phyloP scores from a whole-genome alignment of 169 alveolate genomes.

The Eimeria tenella region DNA sequence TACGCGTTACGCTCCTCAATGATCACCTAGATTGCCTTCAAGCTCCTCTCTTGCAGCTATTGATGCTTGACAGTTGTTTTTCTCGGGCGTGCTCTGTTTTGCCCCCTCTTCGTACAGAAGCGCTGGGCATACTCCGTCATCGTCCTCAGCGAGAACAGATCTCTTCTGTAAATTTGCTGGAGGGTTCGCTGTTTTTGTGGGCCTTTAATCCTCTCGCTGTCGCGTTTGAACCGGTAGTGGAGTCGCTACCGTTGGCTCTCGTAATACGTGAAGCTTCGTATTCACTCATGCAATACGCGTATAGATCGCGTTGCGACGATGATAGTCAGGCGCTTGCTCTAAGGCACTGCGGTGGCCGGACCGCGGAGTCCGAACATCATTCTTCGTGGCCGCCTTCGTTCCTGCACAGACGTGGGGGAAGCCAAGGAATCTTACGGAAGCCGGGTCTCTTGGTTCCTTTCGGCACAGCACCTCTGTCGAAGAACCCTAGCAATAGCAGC shows the following conservation, averaged over 20 bases:
- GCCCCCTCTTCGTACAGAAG: constrained; percentile 20
- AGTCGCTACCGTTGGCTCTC: constrained; percentile 24
- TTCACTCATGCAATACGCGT: constrained; percentile 30
- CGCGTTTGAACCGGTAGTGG: constrained; percentile 77
- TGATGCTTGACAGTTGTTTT: constrained; percentile 14
- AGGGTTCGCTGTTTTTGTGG: constrained; percentile 57
- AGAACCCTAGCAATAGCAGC: constrained; percentile 35
- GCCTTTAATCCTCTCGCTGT: constrained; percentile 75
- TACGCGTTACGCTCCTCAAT: constrained; percentile 71
- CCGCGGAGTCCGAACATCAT: background rate
- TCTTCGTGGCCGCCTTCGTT: background rate
- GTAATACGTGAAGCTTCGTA: constrained; percentile 74
- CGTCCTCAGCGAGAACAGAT: constrained; percentile 16
- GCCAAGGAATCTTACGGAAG: background rate
- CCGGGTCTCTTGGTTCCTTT: background rate
- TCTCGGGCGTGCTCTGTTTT: constrained; percentile 35
- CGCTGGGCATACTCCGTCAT: constrained; percentile 13
- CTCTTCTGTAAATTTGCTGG: constrained; percentile 23
- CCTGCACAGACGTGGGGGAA: background rate
- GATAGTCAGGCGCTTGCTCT: background rate
- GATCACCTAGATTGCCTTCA: constrained; percentile 64
- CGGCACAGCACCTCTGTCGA: background rate
- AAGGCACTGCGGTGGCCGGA: background rate
- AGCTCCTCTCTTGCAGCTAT: constrained; percentile 72
- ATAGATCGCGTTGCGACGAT: constrained; percentile 49